Evolutionary conservation across 2,329 filamentous ascomycete species (phyloP).

Genomic region (Pseudocercospora vitis): DNA sequence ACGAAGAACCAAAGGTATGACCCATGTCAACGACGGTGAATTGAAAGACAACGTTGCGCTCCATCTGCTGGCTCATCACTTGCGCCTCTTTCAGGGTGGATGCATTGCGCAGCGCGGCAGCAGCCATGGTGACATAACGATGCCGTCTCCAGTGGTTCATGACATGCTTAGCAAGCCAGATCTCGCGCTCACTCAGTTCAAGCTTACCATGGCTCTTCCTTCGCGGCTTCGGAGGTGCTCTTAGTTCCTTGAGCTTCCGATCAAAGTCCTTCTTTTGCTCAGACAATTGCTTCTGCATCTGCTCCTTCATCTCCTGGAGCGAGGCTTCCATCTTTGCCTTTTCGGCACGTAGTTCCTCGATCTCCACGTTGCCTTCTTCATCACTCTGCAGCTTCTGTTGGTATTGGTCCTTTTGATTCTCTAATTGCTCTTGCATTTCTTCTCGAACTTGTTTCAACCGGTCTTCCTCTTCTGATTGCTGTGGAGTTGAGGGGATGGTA

Average conservation of each 20-base stretch:
- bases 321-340: constrained; percentile 83
- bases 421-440: constrained; percentile 78
- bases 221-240: constrained; percentile 36
- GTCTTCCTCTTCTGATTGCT: constrained; percentile 77
- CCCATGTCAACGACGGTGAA: constrained; percentile 89
- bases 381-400: constrained; percentile 73
- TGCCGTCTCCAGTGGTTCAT: constrained; percentile 76
- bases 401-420: constrained; percentile 81
- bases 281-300: constrained; percentile 84
- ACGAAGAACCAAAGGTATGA: constrained; percentile 86
- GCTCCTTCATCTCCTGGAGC: constrained; percentile 73
- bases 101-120: constrained; percentile 84
- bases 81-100: constrained; percentile 91
- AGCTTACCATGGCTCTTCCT: constrained; percentile 44
- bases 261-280: constrained; percentile 83
- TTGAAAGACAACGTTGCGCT: constrained; percentile 90
- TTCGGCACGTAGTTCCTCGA: constrained; percentile 80
- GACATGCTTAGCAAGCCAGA: constrained; percentile 65
- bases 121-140: constrained; percentile 91
- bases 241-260: constrained; percentile 75
- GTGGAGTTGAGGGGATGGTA: constrained; percentile 91
- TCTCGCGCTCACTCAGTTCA: constrained; percentile 69
- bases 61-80: constrained; percentile 95
- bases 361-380: constrained; percentile 72
- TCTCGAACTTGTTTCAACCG: constrained; percentile 72